phyloP scores from a whole-genome alignment of 2,329 filamentous ascomycete species.

The Calonectria montana region DNA sequence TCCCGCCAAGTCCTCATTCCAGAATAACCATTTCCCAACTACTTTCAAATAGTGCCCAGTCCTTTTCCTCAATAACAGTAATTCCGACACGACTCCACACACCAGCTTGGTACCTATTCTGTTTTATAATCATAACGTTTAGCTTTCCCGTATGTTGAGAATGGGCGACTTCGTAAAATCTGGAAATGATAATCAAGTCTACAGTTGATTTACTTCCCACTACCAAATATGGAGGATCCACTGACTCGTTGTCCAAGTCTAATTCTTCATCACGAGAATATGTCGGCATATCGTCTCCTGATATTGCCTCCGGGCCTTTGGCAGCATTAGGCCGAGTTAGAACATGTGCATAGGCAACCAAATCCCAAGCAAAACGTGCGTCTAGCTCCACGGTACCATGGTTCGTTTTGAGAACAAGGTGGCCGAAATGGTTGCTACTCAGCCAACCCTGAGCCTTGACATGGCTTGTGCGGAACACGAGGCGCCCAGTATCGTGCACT shows the following conservation, averaged over 20 bases:
- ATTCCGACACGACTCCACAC: neutral
- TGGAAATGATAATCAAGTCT: neutral
- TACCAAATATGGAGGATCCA: neutral
- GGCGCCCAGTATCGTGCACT: neutral
- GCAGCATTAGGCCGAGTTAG: too few relatives aligned
- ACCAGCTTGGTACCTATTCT: neutral
- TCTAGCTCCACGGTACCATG: neutral
- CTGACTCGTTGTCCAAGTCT: neutral
- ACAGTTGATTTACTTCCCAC: neutral
- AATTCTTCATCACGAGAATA: neutral
- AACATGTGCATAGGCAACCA: too few relatives aligned
- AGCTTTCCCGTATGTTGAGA: neutral
- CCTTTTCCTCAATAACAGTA: neutral
- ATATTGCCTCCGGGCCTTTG: neutral
- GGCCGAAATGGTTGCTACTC: too few relatives aligned
- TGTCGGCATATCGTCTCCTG: neutral
- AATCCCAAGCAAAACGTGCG: neutral
- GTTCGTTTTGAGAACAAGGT: neutral
- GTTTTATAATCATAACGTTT: conserved; percentile 4
- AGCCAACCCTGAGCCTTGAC: neutral
- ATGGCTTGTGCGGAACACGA: neutral
- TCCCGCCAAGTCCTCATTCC: too few relatives aligned
- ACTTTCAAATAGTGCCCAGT: neutral
- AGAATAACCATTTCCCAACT: neutral
- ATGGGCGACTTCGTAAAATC: neutral